These are phyloP conservation scores for Pseudonitzschia multiseries DNA, from an alignment of 108 stramenopile genomes.

Conservation along the genomic window DNA sequence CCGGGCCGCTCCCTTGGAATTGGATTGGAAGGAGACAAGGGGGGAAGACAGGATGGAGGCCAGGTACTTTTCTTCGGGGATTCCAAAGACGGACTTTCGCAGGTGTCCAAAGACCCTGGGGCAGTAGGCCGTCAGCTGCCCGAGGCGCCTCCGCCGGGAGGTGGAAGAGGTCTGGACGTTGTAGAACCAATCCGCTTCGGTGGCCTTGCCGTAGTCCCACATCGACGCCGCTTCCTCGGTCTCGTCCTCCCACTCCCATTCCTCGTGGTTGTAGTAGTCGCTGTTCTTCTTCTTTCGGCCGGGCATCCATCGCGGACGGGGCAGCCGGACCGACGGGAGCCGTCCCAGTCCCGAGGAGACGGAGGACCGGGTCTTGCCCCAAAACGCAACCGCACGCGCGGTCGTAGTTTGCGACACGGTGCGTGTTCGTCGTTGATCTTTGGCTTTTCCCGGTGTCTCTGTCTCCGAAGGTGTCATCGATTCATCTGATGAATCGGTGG, in stretches of 20 bases:
- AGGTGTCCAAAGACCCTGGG: conserved; percentile 65
- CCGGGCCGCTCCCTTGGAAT: conserved; percentile 84
- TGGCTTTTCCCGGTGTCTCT: too few species aligned
- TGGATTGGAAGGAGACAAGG: conserved; percentile 84
- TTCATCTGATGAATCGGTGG: too few species aligned
- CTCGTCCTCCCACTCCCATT: neutral
- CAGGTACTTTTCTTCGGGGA: conserved; percentile 54
- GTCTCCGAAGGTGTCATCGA: too few species aligned
- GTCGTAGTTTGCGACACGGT: too few species aligned
- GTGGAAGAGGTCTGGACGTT: neutral
- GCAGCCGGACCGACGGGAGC: neutral
- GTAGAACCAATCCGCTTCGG: conserved; percentile 20
- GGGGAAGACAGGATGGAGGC: conserved; percentile 40
- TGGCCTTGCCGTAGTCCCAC: conserved; percentile 18
- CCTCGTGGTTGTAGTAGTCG: neutral
- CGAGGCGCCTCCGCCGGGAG: conserved; percentile 6
- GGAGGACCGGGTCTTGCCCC: too few species aligned
- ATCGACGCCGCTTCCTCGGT: neutral
- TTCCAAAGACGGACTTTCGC: conserved; percentile 61
- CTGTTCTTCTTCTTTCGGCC: neutral
- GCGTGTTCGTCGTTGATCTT: too few species aligned
- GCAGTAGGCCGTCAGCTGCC: conserved; percentile 54
- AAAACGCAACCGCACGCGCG: too few species aligned
- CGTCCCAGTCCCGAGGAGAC: too few species aligned
- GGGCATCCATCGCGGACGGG: neutral